Evolutionary conservation across 768 basidiomycete genomes (phyloP), one percentile per base, ranked within the genome.

Genomic region (Xerocomus spinulosus): DNA sequence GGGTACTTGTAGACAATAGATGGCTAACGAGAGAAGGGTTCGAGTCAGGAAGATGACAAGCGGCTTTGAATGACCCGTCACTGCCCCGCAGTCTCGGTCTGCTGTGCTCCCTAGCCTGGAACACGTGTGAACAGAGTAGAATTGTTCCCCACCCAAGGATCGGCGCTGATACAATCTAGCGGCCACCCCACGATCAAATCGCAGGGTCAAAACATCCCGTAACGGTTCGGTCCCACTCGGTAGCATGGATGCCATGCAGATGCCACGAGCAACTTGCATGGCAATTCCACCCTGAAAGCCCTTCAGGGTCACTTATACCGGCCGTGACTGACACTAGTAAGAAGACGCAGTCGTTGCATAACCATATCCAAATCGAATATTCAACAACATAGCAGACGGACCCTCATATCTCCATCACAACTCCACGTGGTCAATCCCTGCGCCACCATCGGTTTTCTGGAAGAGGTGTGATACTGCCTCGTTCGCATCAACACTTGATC

Each of bases 401-500:
- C 40, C 42, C 17, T 33, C 34, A 15, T 34, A 4, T 43, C 44
- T 12, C 38, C 47, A 13, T 68, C 53, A 64, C 44, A 66, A 37
- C 39, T 66, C 64, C 43, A 53, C 54, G 44, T 56, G 64, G 51
- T 34, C 35, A 34, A 46, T 55, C 44, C 30, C 34, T 28, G 34
- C 33, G 45, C 58, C 50, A 47, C 54, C 24, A 13, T 52, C 58
- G 6, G 50, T 46, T 34, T 61, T 55, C 9, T 48, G 43, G 4
- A 49, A 53, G 12, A 61, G 53, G 2, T 35, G 58, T 1, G 55
- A 54, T 36, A 57, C 55, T 20, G 54, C 57, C 46, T 63, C 61
- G 47, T 46, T 58, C 18, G 60, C 46, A 12, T 64, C 57, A 51
- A 50, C 38, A 8, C 29, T 37, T 48, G 44, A 41, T 28, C 47